Percentiles rank a stretch among this genome's conserved stretches.
phyloP scores from a whole-genome alignment of 1,284 basidiomycete genomes.

The Xerocomus minutiporus region DNA sequence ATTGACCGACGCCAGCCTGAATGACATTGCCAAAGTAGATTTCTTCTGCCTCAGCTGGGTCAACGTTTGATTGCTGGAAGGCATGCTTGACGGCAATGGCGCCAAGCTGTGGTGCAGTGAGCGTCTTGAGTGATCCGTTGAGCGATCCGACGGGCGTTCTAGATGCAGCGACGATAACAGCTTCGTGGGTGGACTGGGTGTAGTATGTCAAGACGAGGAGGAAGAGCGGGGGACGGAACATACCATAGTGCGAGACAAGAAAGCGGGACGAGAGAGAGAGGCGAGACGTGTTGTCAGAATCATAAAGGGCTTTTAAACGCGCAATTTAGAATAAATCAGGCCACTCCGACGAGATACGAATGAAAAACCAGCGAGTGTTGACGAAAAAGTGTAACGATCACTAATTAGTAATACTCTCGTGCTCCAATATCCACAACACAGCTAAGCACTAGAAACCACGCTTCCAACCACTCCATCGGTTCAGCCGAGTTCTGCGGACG shows the following conservation, averaged over 20 bases:
- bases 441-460: constrained; percentile 71
- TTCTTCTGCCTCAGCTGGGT: constrained; percentile 85
- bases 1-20: constrained; percentile 93
- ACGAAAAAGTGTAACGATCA: no score
- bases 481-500: constrained; percentile 24
- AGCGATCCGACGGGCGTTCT: constrained; percentile 95
- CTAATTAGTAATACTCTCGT: no score
- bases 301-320: constrained; percentile 22
- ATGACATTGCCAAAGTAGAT: constrained; percentile 97
- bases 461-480: constrained; percentile 53
- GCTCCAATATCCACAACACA: constrained; percentile 49
- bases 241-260: constrained; percentile 44
- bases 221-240: constrained; percentile 12
- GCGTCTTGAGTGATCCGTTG: constrained; percentile 83
- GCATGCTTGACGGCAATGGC: constrained; percentile 87
- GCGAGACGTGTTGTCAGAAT: constrained; percentile 38
- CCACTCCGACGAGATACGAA: not conserved
- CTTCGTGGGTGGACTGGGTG: constrained; percentile 58
- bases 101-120: constrained; percentile 92
- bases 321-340: constrained; percentile 15
- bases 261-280: constrained; percentile 34
- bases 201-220: constrained; percentile 2
- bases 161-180: constrained; percentile 91
- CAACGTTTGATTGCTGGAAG: constrained; percentile 74
- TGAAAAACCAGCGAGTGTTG: not conserved